These are phyloP conservation scores for Pichia scutulata DNA, from an alignment of 805 yeast genomes.

Conservation along the genomic window DNA sequence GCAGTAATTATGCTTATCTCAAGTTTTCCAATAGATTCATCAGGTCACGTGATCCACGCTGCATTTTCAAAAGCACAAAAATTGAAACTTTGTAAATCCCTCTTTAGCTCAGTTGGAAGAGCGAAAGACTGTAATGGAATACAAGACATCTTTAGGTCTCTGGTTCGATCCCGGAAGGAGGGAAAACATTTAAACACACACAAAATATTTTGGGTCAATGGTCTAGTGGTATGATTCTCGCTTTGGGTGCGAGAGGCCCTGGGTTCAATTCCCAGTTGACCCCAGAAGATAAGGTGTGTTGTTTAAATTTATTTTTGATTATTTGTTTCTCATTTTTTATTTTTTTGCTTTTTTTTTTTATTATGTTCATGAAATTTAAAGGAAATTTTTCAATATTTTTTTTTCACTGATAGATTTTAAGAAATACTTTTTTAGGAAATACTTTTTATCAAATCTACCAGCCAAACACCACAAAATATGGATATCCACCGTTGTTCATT, in stretches of 20 bases:
- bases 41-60: not conserved
- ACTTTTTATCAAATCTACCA: not conserved
- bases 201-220: conserved; percentile 23
- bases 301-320: too few species aligned
- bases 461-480: conserved; percentile 30
- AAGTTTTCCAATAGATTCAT: too few species aligned
- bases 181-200: too few species aligned
- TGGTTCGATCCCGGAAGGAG: conserved; percentile 14
- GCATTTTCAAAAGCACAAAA: too few species aligned
- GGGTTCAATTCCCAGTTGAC: conserved; percentile 45
- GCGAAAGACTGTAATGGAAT: conserved; percentile 17
- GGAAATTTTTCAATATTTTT: not conserved
- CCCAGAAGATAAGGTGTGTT: conserved; percentile 11
- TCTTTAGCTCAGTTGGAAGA: conserved; percentile 20
- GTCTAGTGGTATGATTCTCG: conserved; percentile 54
- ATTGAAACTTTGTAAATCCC: conserved; percentile 3
- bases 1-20: too few species aligned
- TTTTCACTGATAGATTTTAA: not conserved
- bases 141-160: conserved; percentile 15
- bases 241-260: conserved; percentile 51
- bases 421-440: too few species aligned
- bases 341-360: not conserved
- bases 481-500: conserved; percentile 87
- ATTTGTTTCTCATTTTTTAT: not conserved
- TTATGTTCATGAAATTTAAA: not conserved